Percentiles rank a stretch among this genome's conserved stretches.
Conservation (phyloP, 441 rosid species). For the Metrosideros polymorpha region DNA sequence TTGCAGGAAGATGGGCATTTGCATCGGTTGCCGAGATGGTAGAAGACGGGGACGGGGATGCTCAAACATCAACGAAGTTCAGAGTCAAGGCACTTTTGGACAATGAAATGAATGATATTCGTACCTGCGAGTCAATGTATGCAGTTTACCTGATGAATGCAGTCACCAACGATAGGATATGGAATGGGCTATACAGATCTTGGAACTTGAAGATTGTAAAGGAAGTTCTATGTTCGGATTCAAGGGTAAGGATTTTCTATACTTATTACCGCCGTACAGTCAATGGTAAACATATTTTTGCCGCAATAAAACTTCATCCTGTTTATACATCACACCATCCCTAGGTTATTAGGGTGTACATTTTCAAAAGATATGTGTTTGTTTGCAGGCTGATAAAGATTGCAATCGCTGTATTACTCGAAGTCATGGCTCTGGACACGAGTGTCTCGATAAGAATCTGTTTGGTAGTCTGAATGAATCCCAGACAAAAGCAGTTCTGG, state of each 20-base stretch:
- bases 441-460: not conserved
- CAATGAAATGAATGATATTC: not conserved
- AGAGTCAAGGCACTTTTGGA: constrained; percentile 5
- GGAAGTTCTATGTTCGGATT: constrained; percentile 19
- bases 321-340: not conserved
- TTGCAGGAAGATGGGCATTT: constrained; percentile 28
- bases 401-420: constrained; percentile 6
- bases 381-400: constrained; percentile 14
- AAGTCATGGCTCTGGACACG: not conserved
- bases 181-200: constrained; percentile 34
- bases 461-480: constrained; percentile 22
- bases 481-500: constrained; percentile 24
- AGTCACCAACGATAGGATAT: constrained; percentile 35
- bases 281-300: not conserved
- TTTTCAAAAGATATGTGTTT: not conserved
- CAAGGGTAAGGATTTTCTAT: constrained; percentile 18
- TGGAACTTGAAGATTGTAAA: constrained; percentile 16
- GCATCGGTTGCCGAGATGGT: constrained; percentile 7
- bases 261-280: not conserved
- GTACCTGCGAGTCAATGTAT: constrained; percentile 1
- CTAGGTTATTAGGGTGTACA: rapidly evolving
- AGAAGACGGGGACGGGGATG: constrained; percentile 9
- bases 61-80: constrained; percentile 8
- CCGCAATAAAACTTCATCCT: not conserved
- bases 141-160: constrained; percentile 27